Percentiles rank a stretch among this genome's conserved stretches.
These are phyloP conservation scores for Claviceps africana DNA, from an alignment of 2,329 filamentous ascomycete genomes.

Conservation along the genomic window DNA sequence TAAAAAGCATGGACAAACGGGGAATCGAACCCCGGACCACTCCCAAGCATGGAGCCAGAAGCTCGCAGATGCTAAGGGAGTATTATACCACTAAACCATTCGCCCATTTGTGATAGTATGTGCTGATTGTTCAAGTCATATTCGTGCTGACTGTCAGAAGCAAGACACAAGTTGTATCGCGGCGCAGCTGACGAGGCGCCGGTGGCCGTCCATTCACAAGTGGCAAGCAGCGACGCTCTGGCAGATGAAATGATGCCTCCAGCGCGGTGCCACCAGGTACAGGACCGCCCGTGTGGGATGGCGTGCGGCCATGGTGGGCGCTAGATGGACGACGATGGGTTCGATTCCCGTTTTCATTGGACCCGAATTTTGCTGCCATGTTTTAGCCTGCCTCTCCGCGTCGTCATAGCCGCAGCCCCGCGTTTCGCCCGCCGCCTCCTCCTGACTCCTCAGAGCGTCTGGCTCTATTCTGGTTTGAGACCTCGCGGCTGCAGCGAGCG, in stretches of 20 bases:
- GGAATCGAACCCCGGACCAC: slow-evolving; percentile 13
- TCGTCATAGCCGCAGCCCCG: slow-evolving; percentile 1
- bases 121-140: no score
- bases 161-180: no score
- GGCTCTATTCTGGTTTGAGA: no score
- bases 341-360: not conserved
- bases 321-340: not conserved
- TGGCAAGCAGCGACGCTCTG: no score
- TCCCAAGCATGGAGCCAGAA: not conserved
- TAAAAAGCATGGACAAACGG: slow-evolving; percentile 8
- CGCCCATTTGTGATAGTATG: not conserved
- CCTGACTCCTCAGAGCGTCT: no score
- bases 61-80: not conserved
- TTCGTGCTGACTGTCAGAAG: no score
- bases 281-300: not conserved
- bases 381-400: not conserved
- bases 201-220: no score
- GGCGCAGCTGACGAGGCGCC: no score
- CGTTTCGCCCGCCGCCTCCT: no score
- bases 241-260: rapidly evolving
- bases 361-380: not conserved
- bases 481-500: no score
- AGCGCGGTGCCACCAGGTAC: not conserved
- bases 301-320: not conserved
- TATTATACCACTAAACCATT: slow-evolving; percentile 8